Conservation (phyloP, 371 early-diverging fungal genomes). For the Amoeboradix gromovi region DNA sequence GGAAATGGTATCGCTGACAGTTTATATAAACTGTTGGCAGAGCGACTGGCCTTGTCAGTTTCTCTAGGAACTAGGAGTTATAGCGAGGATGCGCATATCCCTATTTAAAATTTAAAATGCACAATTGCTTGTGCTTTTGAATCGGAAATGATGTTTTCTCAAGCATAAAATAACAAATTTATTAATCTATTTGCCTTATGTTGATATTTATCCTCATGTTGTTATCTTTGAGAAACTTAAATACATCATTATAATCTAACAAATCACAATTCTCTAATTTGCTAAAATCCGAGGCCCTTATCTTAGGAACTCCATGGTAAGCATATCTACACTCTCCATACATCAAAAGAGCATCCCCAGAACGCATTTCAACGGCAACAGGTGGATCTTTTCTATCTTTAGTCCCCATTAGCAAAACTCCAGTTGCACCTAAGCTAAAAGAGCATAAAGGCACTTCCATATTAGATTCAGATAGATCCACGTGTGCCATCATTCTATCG, state of each 20-base stretch:
- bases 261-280: background rate
- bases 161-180: too few species aligned
- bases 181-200: background rate
- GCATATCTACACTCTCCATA: constrained; percentile 5
- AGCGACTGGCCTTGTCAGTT: too few species aligned
- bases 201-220: background rate
- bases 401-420: constrained; percentile 6
- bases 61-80: too few species aligned
- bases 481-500: constrained; percentile 68
- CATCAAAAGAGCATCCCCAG: constrained; percentile 6
- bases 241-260: background rate
- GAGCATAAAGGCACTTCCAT: constrained; percentile 64
- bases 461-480: constrained; percentile 65
- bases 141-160: too few species aligned
- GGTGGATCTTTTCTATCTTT: constrained; percentile 4
- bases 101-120: too few species aligned
- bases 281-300: background rate
- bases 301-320: constrained; percentile 7
- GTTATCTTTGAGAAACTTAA: background rate
- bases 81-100: too few species aligned
- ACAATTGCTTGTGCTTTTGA: too few species aligned
- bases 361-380: constrained; percentile 4
- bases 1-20: too few species aligned
- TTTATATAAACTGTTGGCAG: too few species aligned
- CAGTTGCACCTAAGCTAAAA: constrained; percentile 18